Conservation (phyloP, 176 grass and related monocot genomes). For the Sorghum bicolor region DNA sequence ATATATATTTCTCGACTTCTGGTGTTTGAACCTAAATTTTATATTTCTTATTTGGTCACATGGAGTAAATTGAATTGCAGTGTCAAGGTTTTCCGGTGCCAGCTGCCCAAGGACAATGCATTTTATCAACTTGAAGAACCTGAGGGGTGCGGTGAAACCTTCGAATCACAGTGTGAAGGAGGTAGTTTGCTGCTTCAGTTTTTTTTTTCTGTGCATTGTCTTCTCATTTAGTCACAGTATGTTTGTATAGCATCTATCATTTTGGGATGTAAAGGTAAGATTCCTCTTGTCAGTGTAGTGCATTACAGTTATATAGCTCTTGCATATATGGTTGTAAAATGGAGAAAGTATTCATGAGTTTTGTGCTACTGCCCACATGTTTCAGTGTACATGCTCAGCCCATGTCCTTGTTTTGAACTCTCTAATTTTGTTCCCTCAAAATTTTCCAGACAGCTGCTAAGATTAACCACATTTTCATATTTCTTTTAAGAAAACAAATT, state of each 20-base stretch:
- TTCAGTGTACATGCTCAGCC: not conserved
- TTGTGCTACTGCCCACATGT: not conserved
- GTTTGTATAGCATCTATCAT: not conserved
- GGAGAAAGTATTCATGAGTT: not conserved
- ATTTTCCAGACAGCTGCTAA: not conserved
- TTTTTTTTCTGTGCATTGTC: not conserved
- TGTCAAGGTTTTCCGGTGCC: not conserved
- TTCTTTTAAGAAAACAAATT: too few species aligned
- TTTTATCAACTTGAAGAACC: not conserved
- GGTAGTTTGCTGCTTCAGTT: not conserved
- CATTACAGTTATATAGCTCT: not conserved
- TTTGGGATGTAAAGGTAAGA: not conserved
- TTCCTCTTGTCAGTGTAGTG: not conserved
- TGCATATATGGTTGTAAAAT: not conserved
- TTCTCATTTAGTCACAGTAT: not conserved
- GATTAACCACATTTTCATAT: not conserved
- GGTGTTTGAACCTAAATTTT: not conserved
- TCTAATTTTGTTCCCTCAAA: not conserved
- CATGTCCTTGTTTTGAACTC: not conserved
- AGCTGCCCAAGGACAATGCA: not conserved
- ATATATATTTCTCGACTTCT: not conserved
- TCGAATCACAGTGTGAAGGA: not conserved
- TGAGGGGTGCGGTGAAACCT: not conserved
- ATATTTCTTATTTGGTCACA: not conserved
- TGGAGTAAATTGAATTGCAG: not conserved